Evolutionary conservation across 2,329 filamentous ascomycete genomes (phyloP), one percentile per base, ranked within the genome.

Genomic region (Verticillium zaregamsianum): DNA sequence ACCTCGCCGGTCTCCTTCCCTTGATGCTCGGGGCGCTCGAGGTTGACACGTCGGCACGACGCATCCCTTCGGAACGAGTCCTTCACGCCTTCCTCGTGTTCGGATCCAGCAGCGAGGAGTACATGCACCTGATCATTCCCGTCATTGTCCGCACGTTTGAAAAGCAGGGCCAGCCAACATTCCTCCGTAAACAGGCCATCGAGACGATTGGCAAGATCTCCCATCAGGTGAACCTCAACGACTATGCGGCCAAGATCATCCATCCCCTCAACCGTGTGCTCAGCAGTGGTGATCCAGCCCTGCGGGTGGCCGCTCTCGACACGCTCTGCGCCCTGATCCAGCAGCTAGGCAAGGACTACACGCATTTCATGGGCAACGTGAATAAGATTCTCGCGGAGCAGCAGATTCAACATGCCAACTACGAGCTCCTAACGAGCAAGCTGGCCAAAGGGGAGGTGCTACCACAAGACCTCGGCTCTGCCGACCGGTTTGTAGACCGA

Each of bases 111-210:
- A 91, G 91, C 12, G 95, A 99, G 73, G 95, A 99, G 73, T 99
- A 99, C 74, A 99, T 99, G 95, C 95, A 99, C 73, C 82, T 99
- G 59, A 98, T 99, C 67, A 92, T 99, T 59, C 95, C 95, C 0
- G 92, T 96, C 39, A 93, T 99, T 70, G 93, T 99, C 9, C 88
- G 90, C 55, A 90, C 97, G 57, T 98, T 99, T 70, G 94, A 99
- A 73, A 96, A 92, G 71, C 86, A 90, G 35, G 88, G 90, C 12
- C 91, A 96, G 65, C 92, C 93, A 8, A 80, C 86, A 1, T 89
- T 89, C 63, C 86, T 97, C 57, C 86, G 92, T 59, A 96, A 93
- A 74, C 88, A 89, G 28, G 94, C 94, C 0, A 98, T 99, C 67
- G 96, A 99, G 70, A 96, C 93, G 0, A 88, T 99, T 63, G 94